Conservation (phyloP, 169 alveolate genomes). For the Eimeria maxima region DNA sequence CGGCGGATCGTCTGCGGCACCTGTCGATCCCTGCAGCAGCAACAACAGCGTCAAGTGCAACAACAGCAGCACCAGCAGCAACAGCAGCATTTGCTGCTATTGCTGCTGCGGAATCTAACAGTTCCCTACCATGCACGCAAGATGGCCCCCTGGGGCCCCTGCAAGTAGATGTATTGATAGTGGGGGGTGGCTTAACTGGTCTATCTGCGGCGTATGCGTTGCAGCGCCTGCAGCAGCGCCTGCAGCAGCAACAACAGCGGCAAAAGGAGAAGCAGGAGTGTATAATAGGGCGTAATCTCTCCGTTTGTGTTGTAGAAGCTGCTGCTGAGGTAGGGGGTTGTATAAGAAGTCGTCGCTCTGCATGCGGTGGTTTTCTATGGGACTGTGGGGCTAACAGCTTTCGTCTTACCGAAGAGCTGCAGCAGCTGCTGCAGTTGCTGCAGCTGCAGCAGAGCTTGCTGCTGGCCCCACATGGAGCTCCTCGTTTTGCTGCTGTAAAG, state of each 20-base stretch:
- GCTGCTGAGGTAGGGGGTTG: slow-evolving; percentile 62
- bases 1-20: neutral
- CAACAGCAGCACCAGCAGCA: neutral
- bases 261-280: neutral
- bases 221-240: slow-evolving; percentile 22
- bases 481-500: slow-evolving; percentile 38
- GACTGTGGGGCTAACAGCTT: slow-evolving; percentile 78
- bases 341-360: slow-evolving; percentile 16
- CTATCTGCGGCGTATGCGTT: slow-evolving; percentile 73
- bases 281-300: no score
- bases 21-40: neutral
- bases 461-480: slow-evolving; percentile 23
- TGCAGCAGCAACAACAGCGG: neutral
- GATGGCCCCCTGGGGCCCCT: slow-evolving; percentile 31
- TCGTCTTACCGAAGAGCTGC: slow-evolving; percentile 16
- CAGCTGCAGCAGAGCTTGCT: slow-evolving; percentile 1
- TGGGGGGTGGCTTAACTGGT: slow-evolving; percentile 82
- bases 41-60: neutral
- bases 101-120: neutral
- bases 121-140: neutral
- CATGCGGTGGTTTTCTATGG: slow-evolving; percentile 41
- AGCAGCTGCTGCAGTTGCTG: slow-evolving; percentile 41
- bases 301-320: slow-evolving; percentile 25
- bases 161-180: slow-evolving; percentile 41
- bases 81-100: neutral